Evolutionary conservation across 1,139 yeast species (phyloP).

Genomic region (Kluyveromyces sp.): DNA sequence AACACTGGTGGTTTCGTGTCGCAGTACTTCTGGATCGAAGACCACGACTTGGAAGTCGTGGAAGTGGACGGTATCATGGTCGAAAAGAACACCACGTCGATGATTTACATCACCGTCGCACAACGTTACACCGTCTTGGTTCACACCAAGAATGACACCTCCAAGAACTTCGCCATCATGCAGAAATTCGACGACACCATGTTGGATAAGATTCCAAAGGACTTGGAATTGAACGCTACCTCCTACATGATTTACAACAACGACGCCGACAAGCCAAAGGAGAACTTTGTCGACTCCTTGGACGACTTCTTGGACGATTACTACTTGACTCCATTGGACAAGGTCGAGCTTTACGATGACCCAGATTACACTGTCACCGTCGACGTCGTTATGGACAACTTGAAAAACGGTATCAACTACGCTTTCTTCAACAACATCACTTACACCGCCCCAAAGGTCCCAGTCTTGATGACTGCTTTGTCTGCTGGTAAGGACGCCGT

Average conservation of each 20-base stretch:
- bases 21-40: conserved; percentile 79
- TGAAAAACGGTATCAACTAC: conserved; percentile 76
- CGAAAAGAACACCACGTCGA: conserved; percentile 53
- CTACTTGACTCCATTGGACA: conserved; percentile 44
- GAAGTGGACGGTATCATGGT: conserved; percentile 78
- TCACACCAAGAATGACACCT: conserved; percentile 54
- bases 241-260: conserved; percentile 58
- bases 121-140: conserved; percentile 73
- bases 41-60: conserved; percentile 70
- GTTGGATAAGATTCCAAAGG: conserved; percentile 66
- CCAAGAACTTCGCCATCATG: conserved; percentile 67
- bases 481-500: conserved; percentile 55
- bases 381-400: conserved; percentile 69
- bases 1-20: conserved; percentile 85
- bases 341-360: conserved; percentile 46
- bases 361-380: conserved; percentile 60
- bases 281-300: conserved; percentile 38
- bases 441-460: conserved; percentile 74
- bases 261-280: conserved; percentile 39
- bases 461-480: conserved; percentile 68
- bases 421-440: conserved; percentile 84
- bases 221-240: conserved; percentile 59
- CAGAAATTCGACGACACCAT: conserved; percentile 68
- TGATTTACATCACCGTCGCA: conserved; percentile 63
- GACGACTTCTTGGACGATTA: conserved; percentile 57